These are phyloP conservation scores for Mortierella antarctica DNA, from an alignment of 192 early-diverging fungal genomes.

Conservation along the genomic window DNA sequence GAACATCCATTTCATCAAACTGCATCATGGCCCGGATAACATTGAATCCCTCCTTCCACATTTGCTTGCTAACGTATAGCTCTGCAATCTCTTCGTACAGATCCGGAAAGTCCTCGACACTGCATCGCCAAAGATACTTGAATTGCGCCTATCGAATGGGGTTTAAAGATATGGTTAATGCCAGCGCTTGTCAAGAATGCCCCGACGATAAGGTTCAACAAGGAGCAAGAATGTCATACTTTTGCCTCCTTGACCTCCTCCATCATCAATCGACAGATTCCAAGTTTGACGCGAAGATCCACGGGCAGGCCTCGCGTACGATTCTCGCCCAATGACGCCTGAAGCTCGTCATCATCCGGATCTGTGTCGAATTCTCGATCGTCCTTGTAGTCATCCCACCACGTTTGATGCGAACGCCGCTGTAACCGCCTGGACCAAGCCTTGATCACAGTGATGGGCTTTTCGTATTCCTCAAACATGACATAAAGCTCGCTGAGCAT, in stretches of 20 bases:
- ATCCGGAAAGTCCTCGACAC: conserved; percentile 69
- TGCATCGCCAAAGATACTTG: conserved; percentile 63
- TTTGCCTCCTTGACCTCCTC: conserved; percentile 76
- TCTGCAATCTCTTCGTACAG: conserved; percentile 81
- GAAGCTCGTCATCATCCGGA: conserved; percentile 40
- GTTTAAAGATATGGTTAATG: conserved; percentile 12
- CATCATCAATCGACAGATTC: conserved; percentile 79
- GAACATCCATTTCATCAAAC: conserved; percentile 54
- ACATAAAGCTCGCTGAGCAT: conserved; percentile 90
- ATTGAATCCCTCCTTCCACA: conserved; percentile 71
- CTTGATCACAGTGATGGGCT: conserved; percentile 76
- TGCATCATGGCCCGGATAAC: conserved; percentile 66
- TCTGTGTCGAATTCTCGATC: conserved; percentile 71
- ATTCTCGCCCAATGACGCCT: conserved; percentile 33
- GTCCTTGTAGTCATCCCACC: conserved; percentile 71
- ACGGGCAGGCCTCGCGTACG: conserved; percentile 71
- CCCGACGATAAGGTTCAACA: neutral
- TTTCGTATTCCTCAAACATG: conserved; percentile 79
- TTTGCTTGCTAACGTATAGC: conserved; percentile 71
- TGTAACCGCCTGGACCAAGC: conserved; percentile 77
- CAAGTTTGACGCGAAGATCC: conserved; percentile 89
- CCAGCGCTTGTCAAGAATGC: conserved; percentile 31
- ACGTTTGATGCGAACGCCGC: conserved; percentile 68
- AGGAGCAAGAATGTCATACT: conserved; percentile 40
- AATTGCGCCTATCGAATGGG: conserved; percentile 70